These are phyloP conservation scores for Incumbomyces lentus DNA, from an alignment of 2,329 filamentous ascomycete genomes.

Conservation along the genomic window DNA sequence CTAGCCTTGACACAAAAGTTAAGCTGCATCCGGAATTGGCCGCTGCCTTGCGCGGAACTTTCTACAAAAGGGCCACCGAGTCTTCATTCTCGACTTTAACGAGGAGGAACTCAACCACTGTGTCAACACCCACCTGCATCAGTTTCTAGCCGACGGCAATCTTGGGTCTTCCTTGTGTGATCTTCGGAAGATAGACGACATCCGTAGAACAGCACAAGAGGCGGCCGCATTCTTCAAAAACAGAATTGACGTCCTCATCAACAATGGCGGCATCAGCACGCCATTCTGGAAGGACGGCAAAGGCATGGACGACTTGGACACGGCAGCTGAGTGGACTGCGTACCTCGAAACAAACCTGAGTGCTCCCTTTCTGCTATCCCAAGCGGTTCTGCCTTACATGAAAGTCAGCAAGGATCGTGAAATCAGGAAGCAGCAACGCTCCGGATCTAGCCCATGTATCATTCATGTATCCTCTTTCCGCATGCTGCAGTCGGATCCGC, in stretches of 20 bases:
- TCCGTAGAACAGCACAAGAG: constrained; percentile 27
- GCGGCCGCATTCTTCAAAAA: constrained; percentile 30
- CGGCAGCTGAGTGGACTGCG: constrained; percentile 35
- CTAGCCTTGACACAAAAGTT: too few relatives aligned
- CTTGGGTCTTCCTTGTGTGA: constrained; percentile 34
- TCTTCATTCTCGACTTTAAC: constrained; percentile 38
- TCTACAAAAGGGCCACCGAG: constrained; percentile 31
- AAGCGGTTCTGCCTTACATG: constrained; percentile 42
- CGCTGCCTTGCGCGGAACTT: constrained; percentile 36
- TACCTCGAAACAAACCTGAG: constrained; percentile 40
- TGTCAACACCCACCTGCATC: constrained; percentile 24
- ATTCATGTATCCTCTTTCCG: constrained; percentile 39
- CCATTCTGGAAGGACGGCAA: constrained; percentile 35
- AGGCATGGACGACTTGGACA: constrained; percentile 36
- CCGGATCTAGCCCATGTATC: constrained; percentile 31
- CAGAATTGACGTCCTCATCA: constrained; percentile 31
- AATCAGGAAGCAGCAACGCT: constrained; percentile 16
- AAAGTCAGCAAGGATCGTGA: constrained; percentile 21
- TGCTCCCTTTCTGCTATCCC: constrained; percentile 35
- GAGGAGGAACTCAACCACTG: constrained; percentile 31
- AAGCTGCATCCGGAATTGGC: too few relatives aligned
- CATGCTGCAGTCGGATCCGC: constrained; percentile 36
- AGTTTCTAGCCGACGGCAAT: constrained; percentile 24
- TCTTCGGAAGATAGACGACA: constrained; percentile 29
- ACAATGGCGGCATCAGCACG: constrained; percentile 29